Conservation (phyloP, 495 filamentous ascomycete species). For the Aspergillus sclerotioniger region DNA sequence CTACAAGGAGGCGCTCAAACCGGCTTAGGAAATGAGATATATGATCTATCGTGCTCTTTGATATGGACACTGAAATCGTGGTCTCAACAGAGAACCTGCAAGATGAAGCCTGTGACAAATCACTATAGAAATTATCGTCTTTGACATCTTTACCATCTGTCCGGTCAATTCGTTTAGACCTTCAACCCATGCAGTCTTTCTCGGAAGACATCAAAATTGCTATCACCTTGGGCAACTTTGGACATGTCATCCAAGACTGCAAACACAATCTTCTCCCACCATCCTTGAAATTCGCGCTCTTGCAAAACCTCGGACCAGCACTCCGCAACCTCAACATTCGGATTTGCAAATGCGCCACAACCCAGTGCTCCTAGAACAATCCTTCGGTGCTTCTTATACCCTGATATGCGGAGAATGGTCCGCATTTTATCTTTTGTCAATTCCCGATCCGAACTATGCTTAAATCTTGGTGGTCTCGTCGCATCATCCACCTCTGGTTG, state of each 20-base stretch:
- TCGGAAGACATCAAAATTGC: slow-evolving; percentile 53
- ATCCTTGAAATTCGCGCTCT: slow-evolving; percentile 52
- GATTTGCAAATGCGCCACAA: slow-evolving; percentile 63
- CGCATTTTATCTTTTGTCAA: slow-evolving; percentile 59
- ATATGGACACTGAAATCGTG: not conserved
- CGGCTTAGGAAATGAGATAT: slow-evolving; percentile 28
- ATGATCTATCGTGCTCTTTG: not conserved
- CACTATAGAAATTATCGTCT: not conserved
- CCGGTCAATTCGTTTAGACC: slow-evolving; percentile 5
- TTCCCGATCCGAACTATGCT: slow-evolving; percentile 39
- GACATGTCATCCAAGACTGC: slow-evolving; percentile 28
- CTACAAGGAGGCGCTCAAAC: slow-evolving; percentile 38
- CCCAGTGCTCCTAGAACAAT: slow-evolving; percentile 67
- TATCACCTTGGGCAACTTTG: slow-evolving; percentile 21
- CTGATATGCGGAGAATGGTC: slow-evolving; percentile 54
- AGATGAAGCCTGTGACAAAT: not conserved
- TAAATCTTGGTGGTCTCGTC: slow-evolving; percentile 26
- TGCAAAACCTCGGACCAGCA: slow-evolving; percentile 58
- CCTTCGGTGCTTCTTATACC: slow-evolving; percentile 46
- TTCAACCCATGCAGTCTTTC: slow-evolving; percentile 36
- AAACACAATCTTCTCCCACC: slow-evolving; percentile 38
- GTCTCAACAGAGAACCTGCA: not conserved
- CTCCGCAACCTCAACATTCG: slow-evolving; percentile 56
- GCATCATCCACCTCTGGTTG: slow-evolving; percentile 40
- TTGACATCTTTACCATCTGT: not conserved